phyloP scores from a whole-genome alignment of 176 grass and related monocot genomes.

The Tillandsia leiboldiana region DNA sequence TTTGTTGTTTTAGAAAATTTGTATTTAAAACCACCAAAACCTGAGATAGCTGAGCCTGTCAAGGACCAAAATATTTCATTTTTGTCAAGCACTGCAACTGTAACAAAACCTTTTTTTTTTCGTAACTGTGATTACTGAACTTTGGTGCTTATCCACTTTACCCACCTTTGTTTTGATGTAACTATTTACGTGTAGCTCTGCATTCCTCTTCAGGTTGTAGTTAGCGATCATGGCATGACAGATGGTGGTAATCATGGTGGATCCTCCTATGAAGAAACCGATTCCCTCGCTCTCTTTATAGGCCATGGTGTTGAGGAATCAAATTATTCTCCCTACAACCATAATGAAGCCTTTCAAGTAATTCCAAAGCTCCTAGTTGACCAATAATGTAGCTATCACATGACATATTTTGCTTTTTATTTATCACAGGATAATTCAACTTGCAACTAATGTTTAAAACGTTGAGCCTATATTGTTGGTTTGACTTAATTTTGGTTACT shows the following conservation, averaged over 20 bases:
- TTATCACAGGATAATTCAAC: not conserved
- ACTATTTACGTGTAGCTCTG: not conserved
- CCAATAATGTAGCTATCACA: not conserved
- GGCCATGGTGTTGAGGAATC: slow-evolving; percentile 36
- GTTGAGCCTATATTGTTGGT: not conserved
- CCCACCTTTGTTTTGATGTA: no score
- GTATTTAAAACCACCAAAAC: no score
- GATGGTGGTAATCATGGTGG: slow-evolving; percentile 87
- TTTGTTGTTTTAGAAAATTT: no score
- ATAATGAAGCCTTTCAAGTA: slow-evolving; percentile 79
- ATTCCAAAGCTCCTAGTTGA: slow-evolving; percentile 15
- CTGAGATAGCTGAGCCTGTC: no score
- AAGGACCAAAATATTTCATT: no score
- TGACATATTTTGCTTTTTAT: not conserved
- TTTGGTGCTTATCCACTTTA: no score
- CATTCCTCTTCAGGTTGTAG: slow-evolving; percentile 49
- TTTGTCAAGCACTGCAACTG: no score
- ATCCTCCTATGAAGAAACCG: slow-evolving; percentile 87
- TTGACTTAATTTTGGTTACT: not conserved
- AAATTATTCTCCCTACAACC: slow-evolving; percentile 33
- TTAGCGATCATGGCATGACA: slow-evolving; percentile 98
- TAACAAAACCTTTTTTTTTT: no score
- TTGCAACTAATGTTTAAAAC: not conserved
- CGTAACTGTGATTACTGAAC: no score
- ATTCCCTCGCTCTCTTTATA: slow-evolving; percentile 80